Base-by-base conservation (phyloP, 2,329 filamentous ascomycete genomes). In the Penicillium sp. region DNA sequence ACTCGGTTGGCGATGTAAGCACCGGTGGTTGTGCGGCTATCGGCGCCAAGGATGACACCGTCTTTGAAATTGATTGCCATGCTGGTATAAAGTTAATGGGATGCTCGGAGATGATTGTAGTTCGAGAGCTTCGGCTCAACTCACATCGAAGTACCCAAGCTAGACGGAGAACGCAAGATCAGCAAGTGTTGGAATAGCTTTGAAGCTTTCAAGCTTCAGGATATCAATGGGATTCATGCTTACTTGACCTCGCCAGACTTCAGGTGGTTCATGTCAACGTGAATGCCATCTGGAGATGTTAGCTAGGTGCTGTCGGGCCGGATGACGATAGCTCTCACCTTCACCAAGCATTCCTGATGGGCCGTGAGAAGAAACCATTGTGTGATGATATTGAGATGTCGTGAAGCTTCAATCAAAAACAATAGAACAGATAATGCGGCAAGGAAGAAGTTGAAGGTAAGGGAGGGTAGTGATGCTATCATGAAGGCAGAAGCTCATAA, bases 31-130 rank as follows among this genome's bases (percentile, higher is more conserved):
- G 94, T 99, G 80, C 94, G 87, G 70, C 92, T 97, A 77, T 99
- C 94, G 68, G 94, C 94, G 63, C 94, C 89, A 40, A 99, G 83
- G 77, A 99, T 97, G 55, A 99, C 94, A 59, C 94, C 94, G 69
- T 96, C 92, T 74, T 94, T 94, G 85, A 99, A 99, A 70, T 95
- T 97, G 75, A 97, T 92, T 58, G 94, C 94, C 94, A 99, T 99
- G 75, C 91, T 96, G 67, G 62, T 43, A 29, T 29, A 27, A 9
- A 21, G 58, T 73, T 66, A 74, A 62, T 54, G 60, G 46, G 40
- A 54, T 54, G 45, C 60, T 64, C 53, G 66, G 50, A 59, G 45
- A 48, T 44, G 32, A 43, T 34, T 40, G 40, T 16, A 22, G 31
- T 46, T 46, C 27, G 44, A 51, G 48, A 67, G 58, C 56, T 59